phyloP scores from a whole-genome alignment of 345 rosid genomes.

The Populus tremula region DNA sequence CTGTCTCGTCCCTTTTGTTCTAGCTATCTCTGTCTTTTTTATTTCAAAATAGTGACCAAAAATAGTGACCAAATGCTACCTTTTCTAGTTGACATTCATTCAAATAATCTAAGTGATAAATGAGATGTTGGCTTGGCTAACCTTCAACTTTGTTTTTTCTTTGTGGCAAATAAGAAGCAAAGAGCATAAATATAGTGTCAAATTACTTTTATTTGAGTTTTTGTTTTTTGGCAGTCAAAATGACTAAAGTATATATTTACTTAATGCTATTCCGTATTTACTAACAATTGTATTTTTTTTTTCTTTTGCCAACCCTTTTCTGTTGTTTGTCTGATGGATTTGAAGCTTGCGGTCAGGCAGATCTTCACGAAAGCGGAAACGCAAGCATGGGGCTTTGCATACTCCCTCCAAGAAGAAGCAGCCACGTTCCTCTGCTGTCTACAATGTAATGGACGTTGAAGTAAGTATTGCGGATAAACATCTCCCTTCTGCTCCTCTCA shows the following conservation, averaged over 20 bases:
- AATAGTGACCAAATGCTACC: neutral
- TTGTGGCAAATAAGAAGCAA: neutral
- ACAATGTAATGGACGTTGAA: conserved; percentile 29
- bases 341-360: conserved; percentile 71
- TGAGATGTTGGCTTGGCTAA: neutral
- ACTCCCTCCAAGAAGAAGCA: conserved; percentile 76
- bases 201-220: neutral
- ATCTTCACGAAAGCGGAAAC: conserved; percentile 77
- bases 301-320: neutral
- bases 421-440: conserved; percentile 35
- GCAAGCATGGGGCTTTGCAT: conserved; percentile 55
- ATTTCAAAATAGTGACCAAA: too few species aligned
- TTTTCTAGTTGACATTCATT: neutral
- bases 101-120: neutral
- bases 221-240: neutral
- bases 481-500: conserved; percentile 37
- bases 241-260: neutral
- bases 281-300: neutral
- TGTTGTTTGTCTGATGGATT: conserved; percentile 14
- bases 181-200: neutral
- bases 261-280: neutral
- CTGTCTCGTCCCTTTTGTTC: too few species aligned
- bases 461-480: conserved; percentile 35
- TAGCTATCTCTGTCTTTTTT: too few species aligned
- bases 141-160: neutral